Evolutionary conservation across 2,329 filamentous ascomycete genomes (phyloP).

Genomic region (Ascochyta koolunga): DNA sequence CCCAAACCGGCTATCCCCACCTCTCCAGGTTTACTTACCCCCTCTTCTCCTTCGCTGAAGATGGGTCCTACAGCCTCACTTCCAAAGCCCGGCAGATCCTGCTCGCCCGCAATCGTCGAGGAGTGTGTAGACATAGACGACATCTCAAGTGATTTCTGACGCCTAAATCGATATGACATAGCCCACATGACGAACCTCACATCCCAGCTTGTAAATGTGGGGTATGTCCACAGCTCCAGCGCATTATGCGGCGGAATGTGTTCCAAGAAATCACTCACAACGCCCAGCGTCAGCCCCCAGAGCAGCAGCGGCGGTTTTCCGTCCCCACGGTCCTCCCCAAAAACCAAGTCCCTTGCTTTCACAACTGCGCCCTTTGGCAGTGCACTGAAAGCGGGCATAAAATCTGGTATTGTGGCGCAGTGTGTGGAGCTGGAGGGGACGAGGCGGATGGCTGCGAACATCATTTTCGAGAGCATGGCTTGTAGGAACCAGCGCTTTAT

Average conservation of each 20-base stretch:
- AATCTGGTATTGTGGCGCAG: constrained; percentile 60
- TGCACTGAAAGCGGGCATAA: constrained; percentile 45
- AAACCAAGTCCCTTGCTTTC: constrained; percentile 25
- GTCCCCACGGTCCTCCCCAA: constrained; percentile 33
- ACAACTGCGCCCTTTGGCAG: constrained; percentile 16
- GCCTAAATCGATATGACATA: constrained; percentile 62
- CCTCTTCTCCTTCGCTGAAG: constrained; percentile 20
- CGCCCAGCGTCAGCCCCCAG: constrained; percentile 72
- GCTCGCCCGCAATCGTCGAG: constrained; percentile 27
- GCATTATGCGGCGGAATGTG: constrained; percentile 68
- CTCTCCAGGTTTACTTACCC: constrained; percentile 47
- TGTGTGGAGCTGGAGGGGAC: constrained; percentile 66
- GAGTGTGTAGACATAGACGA: constrained; percentile 16
- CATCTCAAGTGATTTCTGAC: constrained; percentile 43
- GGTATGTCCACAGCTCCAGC: constrained; percentile 69
- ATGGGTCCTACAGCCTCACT: constrained; percentile 30
- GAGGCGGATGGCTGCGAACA: constrained; percentile 69
- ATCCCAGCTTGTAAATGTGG: constrained; percentile 70
- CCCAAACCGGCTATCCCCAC: constrained; percentile 54
- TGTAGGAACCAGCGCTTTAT: constrained; percentile 62
- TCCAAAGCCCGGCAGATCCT: constrained; percentile 32
- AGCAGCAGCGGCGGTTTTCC: constrained; percentile 62
- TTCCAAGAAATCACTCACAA: constrained; percentile 71
- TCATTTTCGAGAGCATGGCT: constrained; percentile 67
- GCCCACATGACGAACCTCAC: constrained; percentile 65